phyloP scores from a whole-genome alignment of 208 protist species.

The Blechomonas ayalai region DNA sequence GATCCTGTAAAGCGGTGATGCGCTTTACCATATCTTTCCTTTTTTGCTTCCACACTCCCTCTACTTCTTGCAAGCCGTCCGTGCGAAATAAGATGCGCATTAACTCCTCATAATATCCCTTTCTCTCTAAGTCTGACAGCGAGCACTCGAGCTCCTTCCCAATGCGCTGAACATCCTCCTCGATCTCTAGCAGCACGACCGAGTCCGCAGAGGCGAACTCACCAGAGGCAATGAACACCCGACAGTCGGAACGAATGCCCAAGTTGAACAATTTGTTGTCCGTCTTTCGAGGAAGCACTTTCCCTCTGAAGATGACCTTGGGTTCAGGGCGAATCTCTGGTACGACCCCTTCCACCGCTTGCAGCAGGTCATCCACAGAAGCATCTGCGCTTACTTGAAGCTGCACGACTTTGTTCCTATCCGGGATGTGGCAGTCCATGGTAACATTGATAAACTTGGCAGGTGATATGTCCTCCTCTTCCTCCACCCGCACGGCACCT shows the following conservation, averaged over 20 bases:
- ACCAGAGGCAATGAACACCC: slow-evolving; percentile 48
- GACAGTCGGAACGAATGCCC: slow-evolving; percentile 39
- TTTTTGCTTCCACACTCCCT: slow-evolving; percentile 41
- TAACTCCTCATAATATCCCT: slow-evolving; percentile 75
- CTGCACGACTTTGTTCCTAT: slow-evolving; percentile 15
- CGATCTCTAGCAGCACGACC: slow-evolving; percentile 58
- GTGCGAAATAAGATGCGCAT: slow-evolving; percentile 80
- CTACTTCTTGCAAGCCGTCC: slow-evolving; percentile 56
- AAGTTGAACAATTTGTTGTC: slow-evolving; percentile 36
- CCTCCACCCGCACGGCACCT: no score
- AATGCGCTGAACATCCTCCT: slow-evolving; percentile 34
- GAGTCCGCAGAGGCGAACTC: slow-evolving; percentile 38
- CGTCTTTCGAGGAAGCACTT: slow-evolving; percentile 21
- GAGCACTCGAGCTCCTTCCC: slow-evolving; percentile 10
- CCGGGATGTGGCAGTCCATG: slow-evolving; percentile 41
- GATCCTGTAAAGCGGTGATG: slow-evolving; percentile 57
- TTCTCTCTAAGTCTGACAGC: slow-evolving; percentile 29
- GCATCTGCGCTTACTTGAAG: slow-evolving; percentile 37
- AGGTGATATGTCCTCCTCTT: slow-evolving; percentile 10
- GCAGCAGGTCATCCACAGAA: slow-evolving; percentile 41
- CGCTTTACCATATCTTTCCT: slow-evolving; percentile 54
- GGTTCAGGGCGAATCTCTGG: slow-evolving; percentile 14
- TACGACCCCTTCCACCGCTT: slow-evolving; percentile 15
- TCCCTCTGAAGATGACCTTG: slow-evolving; percentile 59
- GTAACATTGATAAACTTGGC: slow-evolving; percentile 15